Percentiles rank a stretch among this genome's conserved stretches.
phyloP scores from a whole-genome alignment of 441 rosid species.

The Arabidopsis lyrata region DNA sequence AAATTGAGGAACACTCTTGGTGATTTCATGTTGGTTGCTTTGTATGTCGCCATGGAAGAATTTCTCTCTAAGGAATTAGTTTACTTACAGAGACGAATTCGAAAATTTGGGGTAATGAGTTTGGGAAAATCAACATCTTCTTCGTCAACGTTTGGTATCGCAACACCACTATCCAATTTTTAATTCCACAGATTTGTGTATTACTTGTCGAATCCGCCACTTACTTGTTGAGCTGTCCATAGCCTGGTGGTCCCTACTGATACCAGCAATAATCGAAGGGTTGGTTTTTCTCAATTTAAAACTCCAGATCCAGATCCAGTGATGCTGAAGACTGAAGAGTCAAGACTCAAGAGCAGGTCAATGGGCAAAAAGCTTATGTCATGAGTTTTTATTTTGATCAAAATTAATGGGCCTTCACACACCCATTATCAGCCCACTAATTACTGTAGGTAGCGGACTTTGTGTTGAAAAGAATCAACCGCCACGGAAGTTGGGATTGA shows the following conservation, averaged over 20 bases:
- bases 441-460: not conserved
- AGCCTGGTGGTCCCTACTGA: too few relatives aligned
- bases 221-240: too few relatives aligned
- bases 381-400: not conserved
- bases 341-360: not conserved
- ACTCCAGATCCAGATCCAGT: too few relatives aligned
- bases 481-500: conserved; percentile 8
- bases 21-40: not conserved
- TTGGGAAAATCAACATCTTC: not conserved
- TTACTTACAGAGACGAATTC: not conserved
- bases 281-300: too few relatives aligned
- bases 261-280: too few relatives aligned
- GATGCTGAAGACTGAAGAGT: not conserved
- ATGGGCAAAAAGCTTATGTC: not conserved
- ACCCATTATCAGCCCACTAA: conserved; percentile 23
- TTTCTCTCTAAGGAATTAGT: not conserved
- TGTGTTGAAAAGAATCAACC: not conserved
- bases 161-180: too few relatives aligned
- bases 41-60: not conserved
- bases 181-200: too few relatives aligned
- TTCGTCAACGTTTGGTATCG: not conserved
- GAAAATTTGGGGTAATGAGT: not conserved
- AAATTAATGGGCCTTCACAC: not conserved
- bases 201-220: too few relatives aligned
- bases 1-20: not conserved